Evolutionary conservation across 108 stramenopile species (phyloP).

Genomic region (Cyclotella cryptica): DNA sequence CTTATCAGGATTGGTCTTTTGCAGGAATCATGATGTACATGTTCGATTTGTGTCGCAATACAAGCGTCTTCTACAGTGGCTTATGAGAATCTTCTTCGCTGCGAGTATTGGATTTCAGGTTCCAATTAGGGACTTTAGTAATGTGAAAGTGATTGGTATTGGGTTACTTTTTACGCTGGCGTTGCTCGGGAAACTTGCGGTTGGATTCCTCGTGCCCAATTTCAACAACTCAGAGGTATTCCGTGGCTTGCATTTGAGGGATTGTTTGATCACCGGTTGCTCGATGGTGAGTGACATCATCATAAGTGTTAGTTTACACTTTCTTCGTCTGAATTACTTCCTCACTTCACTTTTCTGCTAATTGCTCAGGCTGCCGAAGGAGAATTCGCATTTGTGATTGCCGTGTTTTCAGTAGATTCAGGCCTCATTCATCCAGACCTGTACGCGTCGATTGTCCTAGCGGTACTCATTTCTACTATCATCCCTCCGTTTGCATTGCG

Average conservation of each 20-base stretch:
- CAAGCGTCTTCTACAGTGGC: slow-evolving; percentile 83
- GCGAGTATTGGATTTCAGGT: slow-evolving; percentile 83
- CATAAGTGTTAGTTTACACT: slow-evolving; percentile 8
- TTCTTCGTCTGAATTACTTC: slow-evolving; percentile 9
- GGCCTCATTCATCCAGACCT: slow-evolving; percentile 63
- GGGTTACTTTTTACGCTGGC: slow-evolving; percentile 73
- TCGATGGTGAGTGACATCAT: slow-evolving; percentile 55
- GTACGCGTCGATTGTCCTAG: slow-evolving; percentile 76
- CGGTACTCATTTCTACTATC: slow-evolving; percentile 78
- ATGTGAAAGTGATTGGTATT: slow-evolving; percentile 69
- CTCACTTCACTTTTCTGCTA: background rate
- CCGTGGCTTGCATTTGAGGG: slow-evolving; percentile 62
- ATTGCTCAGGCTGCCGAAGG: slow-evolving; percentile 65
- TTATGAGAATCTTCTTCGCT: slow-evolving; percentile 91
- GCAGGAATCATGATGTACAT: slow-evolving; percentile 67
- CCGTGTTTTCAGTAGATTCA: slow-evolving; percentile 65
- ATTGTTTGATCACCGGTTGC: slow-evolving; percentile 73
- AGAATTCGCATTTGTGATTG: slow-evolving; percentile 87
- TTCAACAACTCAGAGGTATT: slow-evolving; percentile 65
- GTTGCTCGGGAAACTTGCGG: slow-evolving; percentile 71
- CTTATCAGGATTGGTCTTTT: slow-evolving; percentile 82
- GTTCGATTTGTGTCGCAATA: slow-evolving; percentile 74
- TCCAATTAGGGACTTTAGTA: slow-evolving; percentile 71
- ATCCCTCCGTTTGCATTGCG: slow-evolving; percentile 77
- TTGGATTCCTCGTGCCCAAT: slow-evolving; percentile 85